phyloP scores from a whole-genome alignment of 768 basidiomycete genomes.

The Leccinum fibrillosum region DNA sequence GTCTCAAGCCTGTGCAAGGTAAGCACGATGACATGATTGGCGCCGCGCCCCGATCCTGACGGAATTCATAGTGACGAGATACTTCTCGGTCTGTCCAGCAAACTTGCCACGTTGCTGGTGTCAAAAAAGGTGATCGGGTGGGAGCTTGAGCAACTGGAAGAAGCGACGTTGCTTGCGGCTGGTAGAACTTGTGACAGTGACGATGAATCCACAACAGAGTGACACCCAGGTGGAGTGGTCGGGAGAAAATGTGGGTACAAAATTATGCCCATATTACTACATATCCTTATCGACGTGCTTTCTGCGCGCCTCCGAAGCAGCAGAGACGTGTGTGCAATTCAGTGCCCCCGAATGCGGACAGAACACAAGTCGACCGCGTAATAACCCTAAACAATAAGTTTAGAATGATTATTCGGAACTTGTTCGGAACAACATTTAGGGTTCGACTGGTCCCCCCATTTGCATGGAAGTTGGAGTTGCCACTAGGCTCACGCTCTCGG shows the following conservation, averaged over 20 bases:
- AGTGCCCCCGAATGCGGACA: neutral
- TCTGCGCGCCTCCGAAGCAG: constrained; percentile 3
- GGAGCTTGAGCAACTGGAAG: constrained; percentile 69
- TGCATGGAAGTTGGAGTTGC: too few species aligned
- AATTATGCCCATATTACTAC: neutral
- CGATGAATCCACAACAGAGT: constrained; percentile 47
- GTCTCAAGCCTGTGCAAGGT: constrained; percentile 72
- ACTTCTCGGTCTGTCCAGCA: constrained; percentile 44
- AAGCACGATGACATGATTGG: constrained; percentile 18
- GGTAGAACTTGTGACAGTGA: constrained; percentile 62
- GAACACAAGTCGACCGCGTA: too few species aligned
- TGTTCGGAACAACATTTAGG: too few species aligned
- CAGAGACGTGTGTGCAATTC: neutral
- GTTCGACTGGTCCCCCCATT: too few species aligned
- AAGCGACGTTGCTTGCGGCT: constrained; percentile 38
- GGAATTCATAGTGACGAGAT: constrained; percentile 50
- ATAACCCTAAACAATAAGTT: too few species aligned
- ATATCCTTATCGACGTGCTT: neutral
- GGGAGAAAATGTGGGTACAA: neutral
- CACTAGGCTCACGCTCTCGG: too few species aligned
- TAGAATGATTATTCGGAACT: too few species aligned
- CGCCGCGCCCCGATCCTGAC: constrained; percentile 1
- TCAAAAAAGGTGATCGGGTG: constrained; percentile 61
- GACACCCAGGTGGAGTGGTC: constrained; percentile 14
- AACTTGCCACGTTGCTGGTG: constrained; percentile 40